A percentile compares a stretch with the other conserved stretches of the same genome.
These are phyloP conservation scores for Candida sanyiensis DNA, from an alignment of 805 yeast genomes.

Conservation along the genomic window DNA sequence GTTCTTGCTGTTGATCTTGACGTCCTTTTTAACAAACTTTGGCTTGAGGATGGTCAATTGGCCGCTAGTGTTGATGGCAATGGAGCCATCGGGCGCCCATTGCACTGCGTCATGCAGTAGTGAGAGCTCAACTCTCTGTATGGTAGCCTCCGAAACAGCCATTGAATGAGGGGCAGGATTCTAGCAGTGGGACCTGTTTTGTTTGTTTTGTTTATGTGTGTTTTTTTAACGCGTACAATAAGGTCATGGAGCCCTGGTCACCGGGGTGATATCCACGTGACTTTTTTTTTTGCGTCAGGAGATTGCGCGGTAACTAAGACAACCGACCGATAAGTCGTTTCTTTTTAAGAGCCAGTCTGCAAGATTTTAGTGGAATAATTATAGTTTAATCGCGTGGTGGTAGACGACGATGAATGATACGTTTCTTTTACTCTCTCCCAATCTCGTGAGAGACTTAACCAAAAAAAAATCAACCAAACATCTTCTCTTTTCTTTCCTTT, in stretches of 20 bases:
- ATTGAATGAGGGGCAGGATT: too few species aligned
- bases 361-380: too few species aligned
- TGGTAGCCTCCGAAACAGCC: constrained; percentile 6
- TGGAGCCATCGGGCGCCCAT: constrained; percentile 24
- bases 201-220: neutral
- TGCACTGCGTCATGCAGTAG: constrained; percentile 11
- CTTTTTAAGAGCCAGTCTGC: too few species aligned
- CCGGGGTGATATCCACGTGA: neutral
- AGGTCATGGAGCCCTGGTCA: neutral
- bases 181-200: too few species aligned
- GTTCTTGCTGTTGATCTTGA: constrained; percentile 11
- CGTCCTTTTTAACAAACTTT: constrained; percentile 12
- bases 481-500: neutral
- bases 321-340: too few species aligned
- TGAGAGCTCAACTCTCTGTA: constrained; percentile 19
- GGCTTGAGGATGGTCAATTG: constrained; percentile 21
- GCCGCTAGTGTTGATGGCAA: constrained; percentile 20
- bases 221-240: neutral
- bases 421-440: too few species aligned
- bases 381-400: too few species aligned
- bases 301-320: neutral
- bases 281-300: too few species aligned
- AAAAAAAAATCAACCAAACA: too few species aligned
- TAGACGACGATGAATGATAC: neutral
- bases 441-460: too few species aligned